Evolutionary conservation across 192 early-diverging fungal genomes (phyloP).

Genomic region (Linnemannia zychae): DNA sequence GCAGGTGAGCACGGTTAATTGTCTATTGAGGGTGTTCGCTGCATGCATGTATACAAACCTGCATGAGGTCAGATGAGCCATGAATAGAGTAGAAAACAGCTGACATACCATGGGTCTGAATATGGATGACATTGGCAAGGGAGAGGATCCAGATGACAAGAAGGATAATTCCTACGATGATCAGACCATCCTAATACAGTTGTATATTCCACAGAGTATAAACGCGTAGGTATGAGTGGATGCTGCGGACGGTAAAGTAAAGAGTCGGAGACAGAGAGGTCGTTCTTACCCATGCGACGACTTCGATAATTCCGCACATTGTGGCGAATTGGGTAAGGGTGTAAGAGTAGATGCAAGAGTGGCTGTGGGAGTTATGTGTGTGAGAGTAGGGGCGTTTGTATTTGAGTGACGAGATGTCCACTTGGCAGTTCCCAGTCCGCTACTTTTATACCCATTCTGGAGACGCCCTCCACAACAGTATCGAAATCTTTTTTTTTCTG

Average conservation of each 20-base stretch:
- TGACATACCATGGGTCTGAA: not conserved
- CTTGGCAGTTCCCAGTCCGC: no score
- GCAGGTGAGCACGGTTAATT: no score
- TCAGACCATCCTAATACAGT: not conserved
- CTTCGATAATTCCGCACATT: not conserved
- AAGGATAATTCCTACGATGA: not conserved
- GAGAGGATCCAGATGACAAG: conserved; percentile 12
- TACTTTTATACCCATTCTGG: no score
- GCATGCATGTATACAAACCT: not conserved
- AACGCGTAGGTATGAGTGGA: not conserved
- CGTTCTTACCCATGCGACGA: not conserved
- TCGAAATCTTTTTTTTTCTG: no score
- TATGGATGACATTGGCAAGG: conserved; percentile 5
- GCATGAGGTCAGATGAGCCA: not conserved
- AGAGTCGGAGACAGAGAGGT: not conserved
- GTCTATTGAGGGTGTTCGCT: no score
- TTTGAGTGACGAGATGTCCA: not conserved
- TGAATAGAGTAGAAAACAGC: not conserved
- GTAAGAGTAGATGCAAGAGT: not conserved
- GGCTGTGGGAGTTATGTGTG: not conserved
- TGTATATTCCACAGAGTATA: not conserved
- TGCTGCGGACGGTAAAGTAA: not conserved
- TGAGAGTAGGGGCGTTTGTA: not conserved
- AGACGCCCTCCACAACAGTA: no score
- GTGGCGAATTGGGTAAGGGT: not conserved